Evolutionary conservation across 1,284 basidiomycete genomes (phyloP).

Genomic region (Tylopilus sp.): DNA sequence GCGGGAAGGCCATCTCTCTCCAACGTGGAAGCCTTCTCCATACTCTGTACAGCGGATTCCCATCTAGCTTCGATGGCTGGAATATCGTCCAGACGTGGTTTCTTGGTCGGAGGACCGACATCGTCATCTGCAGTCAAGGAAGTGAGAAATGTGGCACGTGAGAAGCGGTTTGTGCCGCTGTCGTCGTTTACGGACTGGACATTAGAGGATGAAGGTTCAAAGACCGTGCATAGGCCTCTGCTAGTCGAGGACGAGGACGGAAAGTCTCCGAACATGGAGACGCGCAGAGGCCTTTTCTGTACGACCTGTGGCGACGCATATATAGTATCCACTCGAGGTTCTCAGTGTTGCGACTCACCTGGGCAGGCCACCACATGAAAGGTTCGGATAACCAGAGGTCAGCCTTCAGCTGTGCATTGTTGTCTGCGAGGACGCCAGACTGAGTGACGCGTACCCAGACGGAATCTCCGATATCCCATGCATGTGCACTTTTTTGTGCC

Average conservation of each 20-base stretch:
- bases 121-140: slow-evolving; percentile 22
- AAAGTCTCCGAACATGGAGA: slow-evolving; percentile 31
- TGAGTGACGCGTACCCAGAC: slow-evolving; percentile 42
- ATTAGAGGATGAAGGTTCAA: slow-evolving; percentile 22
- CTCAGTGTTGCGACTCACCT: slow-evolving; percentile 33
- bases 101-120: slow-evolving; percentile 39
- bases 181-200: slow-evolving; percentile 18
- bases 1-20: slow-evolving; percentile 43
- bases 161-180: slow-evolving; percentile 27
- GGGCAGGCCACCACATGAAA: slow-evolving; percentile 49
- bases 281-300: slow-evolving; percentile 28
- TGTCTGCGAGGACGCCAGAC: slow-evolving; percentile 30
- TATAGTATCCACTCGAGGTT: slow-evolving; percentile 3
- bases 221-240: slow-evolving; percentile 28
- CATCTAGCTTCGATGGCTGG: slow-evolving; percentile 30
- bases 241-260: slow-evolving; percentile 25
- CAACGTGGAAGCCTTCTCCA: slow-evolving; percentile 34
- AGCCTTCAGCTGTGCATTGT: slow-evolving; percentile 18
- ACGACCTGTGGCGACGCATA: slow-evolving; percentile 22
- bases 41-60: slow-evolving; percentile 38
- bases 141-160: slow-evolving; percentile 24
- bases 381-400: slow-evolving; percentile 15
- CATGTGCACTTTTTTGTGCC: slow-evolving; percentile 4
- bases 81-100: slow-evolving; percentile 33
- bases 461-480: slow-evolving; percentile 31